Base-by-base conservation (phyloP, 2,329 filamentous ascomycete genomes). In the Penicillium verrucosum region DNA sequence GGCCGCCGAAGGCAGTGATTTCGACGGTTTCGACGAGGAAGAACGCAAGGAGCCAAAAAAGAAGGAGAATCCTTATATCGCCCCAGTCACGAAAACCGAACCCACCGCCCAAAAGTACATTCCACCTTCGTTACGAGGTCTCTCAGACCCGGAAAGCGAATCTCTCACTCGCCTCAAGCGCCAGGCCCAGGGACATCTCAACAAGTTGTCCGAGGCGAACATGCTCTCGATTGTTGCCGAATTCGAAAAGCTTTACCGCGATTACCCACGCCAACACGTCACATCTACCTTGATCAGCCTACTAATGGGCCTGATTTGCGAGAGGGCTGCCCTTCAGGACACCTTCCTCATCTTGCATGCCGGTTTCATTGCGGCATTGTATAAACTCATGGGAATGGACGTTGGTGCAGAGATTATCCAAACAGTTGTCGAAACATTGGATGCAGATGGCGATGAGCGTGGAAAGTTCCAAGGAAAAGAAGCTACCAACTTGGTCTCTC, bases 261-360 rank as follows among this genome's bases (percentile, higher is more conserved):
- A 87, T 41, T 86, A 96, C 64, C 87, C 94, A 0, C 86, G 94
- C n/a, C 90, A 94, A 60, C 86, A 92, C 67, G 91, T 97, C 44
- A 96, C 91, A 0, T 87, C 89, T 1, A 88, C 86, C 0, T 78
- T 97, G 2, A 85, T 92, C 3, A 86, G 92, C 60, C 79, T 93
- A 1, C 78, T 97, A 0, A 80, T 96, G 58, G 84, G 85, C n/a
- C 84, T 94, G 57, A 83, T 96, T 30, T 88, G 86, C 66, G 91
- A 95, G 65, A 84, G 87, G 7, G 89, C 92, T 25, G 85, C 81
- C 42, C 79, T 97, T 2, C 86, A 89, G 5, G 93, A 97, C 65
- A 94, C 92, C 0, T 95, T 97, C 65, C 85, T 97, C 53, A 91
- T 97, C 50, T 83, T 97, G 11, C 89, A 92, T 55, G 92, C 92